Evolutionary conservation across 2,329 filamentous ascomycete genomes (phyloP).

Genomic region (Immersiporthe knoxdaviesiana): DNA sequence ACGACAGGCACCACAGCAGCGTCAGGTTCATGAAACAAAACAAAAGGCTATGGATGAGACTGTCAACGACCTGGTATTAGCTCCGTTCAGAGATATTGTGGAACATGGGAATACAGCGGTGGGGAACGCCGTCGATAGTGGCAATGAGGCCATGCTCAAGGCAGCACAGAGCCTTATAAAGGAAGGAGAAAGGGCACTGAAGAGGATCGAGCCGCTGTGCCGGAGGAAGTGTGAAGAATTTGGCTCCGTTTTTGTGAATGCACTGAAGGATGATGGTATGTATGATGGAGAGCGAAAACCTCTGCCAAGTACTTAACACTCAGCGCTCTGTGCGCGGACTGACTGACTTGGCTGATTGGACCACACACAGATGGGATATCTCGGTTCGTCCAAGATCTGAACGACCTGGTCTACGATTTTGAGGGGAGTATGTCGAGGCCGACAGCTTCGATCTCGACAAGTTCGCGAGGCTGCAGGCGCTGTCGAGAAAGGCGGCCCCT

Average conservation of each 20-base stretch:
- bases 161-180: conserved; percentile 45
- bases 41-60: conserved; percentile 11
- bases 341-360: background rate
- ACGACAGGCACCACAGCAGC: background rate
- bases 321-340: conserved; percentile 12
- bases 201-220: conserved; percentile 56
- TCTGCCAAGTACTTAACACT: background rate
- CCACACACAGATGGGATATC: conserved; percentile 52
- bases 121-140: conserved; percentile 40
- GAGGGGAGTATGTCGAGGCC: conserved; percentile 56
- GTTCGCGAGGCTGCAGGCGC: conserved; percentile 52
- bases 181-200: conserved; percentile 45
- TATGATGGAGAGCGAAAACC: conserved; percentile 37
- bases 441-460: conserved; percentile 56
- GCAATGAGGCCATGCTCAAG: conserved; percentile 51
- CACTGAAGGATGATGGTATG: conserved; percentile 59
- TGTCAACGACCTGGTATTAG: conserved; percentile 21
- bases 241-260: conserved; percentile 52
- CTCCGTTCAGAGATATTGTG: conserved; percentile 25
- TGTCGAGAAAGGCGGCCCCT: conserved; percentile 53
- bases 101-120: conserved; percentile 35
- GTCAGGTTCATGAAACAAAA: background rate
- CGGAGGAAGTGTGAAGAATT: conserved; percentile 53
- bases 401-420: conserved; percentile 59
- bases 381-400: conserved; percentile 50